Evolutionary conservation across 306 rosid species (phyloP).

Genomic region (Cicer yamashitae): DNA sequence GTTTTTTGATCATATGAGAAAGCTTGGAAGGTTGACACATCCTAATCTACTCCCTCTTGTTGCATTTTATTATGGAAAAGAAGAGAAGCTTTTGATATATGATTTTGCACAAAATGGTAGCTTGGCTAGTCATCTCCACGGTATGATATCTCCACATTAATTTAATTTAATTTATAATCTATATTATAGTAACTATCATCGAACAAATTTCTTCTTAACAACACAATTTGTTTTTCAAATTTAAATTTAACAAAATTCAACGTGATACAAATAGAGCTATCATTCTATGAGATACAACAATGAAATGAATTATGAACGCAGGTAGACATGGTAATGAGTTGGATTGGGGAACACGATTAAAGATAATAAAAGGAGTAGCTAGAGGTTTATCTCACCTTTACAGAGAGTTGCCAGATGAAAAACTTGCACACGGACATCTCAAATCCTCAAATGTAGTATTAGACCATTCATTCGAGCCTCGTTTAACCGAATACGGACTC

Average conservation of each 20-base stretch:
- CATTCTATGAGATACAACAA: too few species aligned
- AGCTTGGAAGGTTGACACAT: constrained; percentile 69
- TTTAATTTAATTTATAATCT: neutral
- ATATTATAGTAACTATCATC: neutral
- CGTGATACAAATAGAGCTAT: too few species aligned
- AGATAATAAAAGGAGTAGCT: constrained; percentile 79
- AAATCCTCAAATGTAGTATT: constrained; percentile 85
- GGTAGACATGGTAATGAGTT: constrained; percentile 54
- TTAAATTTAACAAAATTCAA: too few species aligned
- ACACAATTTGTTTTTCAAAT: too few species aligned
- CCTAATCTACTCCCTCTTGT: constrained; percentile 67
- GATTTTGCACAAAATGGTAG: constrained; percentile 65
- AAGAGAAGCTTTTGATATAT: constrained; percentile 66
- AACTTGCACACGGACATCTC: constrained; percentile 76
- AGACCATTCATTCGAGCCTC: constrained; percentile 52
- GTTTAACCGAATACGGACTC: constrained; percentile 69
- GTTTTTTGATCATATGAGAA: constrained; percentile 68
- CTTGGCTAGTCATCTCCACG: constrained; percentile 75
- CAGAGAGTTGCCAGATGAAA: constrained; percentile 55
- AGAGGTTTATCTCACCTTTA: constrained; percentile 66
- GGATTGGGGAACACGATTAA: constrained; percentile 75
- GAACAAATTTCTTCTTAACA: too few species aligned
- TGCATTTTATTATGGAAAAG: constrained; percentile 66
- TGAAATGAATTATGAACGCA: constrained; percentile 16
- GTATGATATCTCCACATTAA: constrained; percentile 38